phyloP scores from a whole-genome alignment of 108 stramenopile genomes.

The Cyclostephanos tholiformis region DNA sequence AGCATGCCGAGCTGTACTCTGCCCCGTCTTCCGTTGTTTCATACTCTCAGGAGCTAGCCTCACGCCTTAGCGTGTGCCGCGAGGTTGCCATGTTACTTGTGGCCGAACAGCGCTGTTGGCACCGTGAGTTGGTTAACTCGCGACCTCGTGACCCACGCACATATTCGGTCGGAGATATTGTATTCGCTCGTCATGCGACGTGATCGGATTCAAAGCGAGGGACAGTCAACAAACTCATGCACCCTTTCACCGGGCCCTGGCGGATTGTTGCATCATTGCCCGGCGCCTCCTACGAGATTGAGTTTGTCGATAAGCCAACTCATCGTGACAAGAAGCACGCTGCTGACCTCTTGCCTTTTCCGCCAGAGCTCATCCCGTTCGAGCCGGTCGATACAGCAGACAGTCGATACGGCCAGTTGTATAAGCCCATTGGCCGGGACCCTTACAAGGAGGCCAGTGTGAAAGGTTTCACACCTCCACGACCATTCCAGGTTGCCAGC shows the following conservation, averaged over 20 bases:
- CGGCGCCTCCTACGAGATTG: background rate
- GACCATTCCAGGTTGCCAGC: background rate
- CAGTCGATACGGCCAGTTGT: slow-evolving; percentile 1
- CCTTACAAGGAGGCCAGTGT: background rate
- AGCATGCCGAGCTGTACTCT: no score
- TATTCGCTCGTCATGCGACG: background rate
- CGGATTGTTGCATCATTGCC: no score
- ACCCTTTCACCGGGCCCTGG: no score
- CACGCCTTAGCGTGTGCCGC: background rate
- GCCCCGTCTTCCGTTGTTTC: background rate
- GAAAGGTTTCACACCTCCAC: background rate
- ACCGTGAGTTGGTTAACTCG: background rate
- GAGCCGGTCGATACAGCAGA: background rate
- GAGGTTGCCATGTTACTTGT: background rate
- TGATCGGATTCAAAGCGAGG: background rate
- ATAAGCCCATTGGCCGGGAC: background rate
- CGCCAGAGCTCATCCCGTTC: background rate
- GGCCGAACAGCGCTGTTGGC: background rate
- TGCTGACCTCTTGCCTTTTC: background rate
- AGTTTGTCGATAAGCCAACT: background rate
- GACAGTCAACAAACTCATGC: background rate
- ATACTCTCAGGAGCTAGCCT: background rate
- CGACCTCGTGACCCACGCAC: background rate
- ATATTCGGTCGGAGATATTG: background rate
- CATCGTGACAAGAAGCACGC: background rate